These are phyloP conservation scores for Eutrema heterophyllum DNA, from an alignment of 345 rosid species.

Conservation along the genomic window DNA sequence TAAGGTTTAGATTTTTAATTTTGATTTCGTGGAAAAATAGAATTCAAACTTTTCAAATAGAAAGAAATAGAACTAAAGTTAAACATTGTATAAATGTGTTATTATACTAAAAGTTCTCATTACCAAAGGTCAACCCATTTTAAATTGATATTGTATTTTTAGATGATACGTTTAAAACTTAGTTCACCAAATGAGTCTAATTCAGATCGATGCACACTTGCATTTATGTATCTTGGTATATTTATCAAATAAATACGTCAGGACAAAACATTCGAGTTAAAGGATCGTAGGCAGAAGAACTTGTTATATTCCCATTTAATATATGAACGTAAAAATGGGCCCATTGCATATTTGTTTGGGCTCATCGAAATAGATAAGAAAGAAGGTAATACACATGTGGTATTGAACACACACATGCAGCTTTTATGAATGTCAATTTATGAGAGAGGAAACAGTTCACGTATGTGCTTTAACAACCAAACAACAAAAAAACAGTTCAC, in stretches of 20 bases:
- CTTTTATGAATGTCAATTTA: background rate
- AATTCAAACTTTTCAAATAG: too few relatives aligned
- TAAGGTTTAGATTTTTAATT: too few relatives aligned
- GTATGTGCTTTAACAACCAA: background rate
- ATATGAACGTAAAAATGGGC: background rate
- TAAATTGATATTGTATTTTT: background rate
- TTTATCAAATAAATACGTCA: background rate
- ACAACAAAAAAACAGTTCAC: background rate
- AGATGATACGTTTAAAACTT: background rate
- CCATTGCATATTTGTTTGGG: slow-evolving; percentile 10
- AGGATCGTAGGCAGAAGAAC: background rate
- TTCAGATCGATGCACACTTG: slow-evolving; percentile 1
- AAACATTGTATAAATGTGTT: too few relatives aligned
- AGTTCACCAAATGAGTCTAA: background rate
- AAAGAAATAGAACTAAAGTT: too few relatives aligned
- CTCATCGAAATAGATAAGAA: slow-evolving; percentile 4
- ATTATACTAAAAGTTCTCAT: too few relatives aligned
- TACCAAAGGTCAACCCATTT: too few relatives aligned
- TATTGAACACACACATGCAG: background rate
- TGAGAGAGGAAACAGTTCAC: background rate
- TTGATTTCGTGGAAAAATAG: too few relatives aligned
- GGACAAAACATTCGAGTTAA: slow-evolving; percentile 25
- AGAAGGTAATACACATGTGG: slow-evolving; percentile 1
- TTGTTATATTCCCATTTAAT: background rate
- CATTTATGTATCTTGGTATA: background rate